Base-by-base conservation (phyloP, 202 grass and related monocot genomes). In the Dendrocalamus latiflorus region DNA sequence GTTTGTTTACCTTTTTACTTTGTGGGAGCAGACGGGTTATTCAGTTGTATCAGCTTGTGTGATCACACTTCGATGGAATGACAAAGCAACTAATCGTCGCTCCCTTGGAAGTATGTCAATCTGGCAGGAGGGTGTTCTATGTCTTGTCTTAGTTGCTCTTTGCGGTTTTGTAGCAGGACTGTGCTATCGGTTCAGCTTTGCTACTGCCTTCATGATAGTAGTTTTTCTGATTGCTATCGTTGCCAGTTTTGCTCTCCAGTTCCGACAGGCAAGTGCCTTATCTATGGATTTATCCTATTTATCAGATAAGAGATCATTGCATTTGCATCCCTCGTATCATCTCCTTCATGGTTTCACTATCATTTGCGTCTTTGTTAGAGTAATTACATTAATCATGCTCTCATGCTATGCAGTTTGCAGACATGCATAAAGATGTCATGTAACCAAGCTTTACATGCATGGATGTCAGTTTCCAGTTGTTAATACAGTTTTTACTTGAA, bases 1-100 rank as follows among this genome's bases (percentile, higher is more conserved):
- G 54, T 78, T 71, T 48, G 21, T 61, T 65, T 81, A 1, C 2
- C 45, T 25, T 53, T 72, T 70, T 58, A 49, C 10, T 89, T 66
- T 74, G n/a, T 82, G 47, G 14, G 33, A 73, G 51, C 91, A 99
- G 96, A 99, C 96, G 0, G 93, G 93, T 74, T 99, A 99, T 90
- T 99, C 96, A 11, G 93, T 95, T 87, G 96, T 99, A 83, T 99
- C 93, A 75, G 91, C 93, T 87, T 99, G 96, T 80, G 93, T 96
- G 63, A 82, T 99, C 80, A 92, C 91, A 36, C 86, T 99, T 63
- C 78, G 96, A 34, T 94, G 96, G 96, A 94, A 91, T 61, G 93
- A 96, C 55, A 94, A 88, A 78, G 65, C 75, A 63, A 68, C 87
- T 30, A 87, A 16, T 81, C 79, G 78, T 22, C 65, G 48, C 54